phyloP scores from a whole-genome alignment of 1,284 basidiomycete species.

The Marasmius oreades region DNA sequence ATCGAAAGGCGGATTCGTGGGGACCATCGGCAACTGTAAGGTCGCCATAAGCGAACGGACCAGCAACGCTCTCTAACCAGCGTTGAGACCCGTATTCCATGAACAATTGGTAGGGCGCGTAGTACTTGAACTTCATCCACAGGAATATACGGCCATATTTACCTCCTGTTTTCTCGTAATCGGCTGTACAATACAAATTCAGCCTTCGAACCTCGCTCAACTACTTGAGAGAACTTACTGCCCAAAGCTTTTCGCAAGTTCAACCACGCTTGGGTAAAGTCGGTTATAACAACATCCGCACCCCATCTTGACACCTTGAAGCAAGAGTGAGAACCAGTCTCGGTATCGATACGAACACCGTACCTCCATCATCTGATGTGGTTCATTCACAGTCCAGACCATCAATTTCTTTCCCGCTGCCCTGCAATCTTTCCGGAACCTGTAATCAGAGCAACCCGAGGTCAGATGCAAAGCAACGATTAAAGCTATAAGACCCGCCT shows the following conservation, averaged over 20 bases:
- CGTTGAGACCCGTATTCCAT: slow-evolving; percentile 25
- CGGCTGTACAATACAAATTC: slow-evolving; percentile 35
- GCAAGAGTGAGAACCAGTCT: background rate
- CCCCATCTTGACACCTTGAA: slow-evolving; percentile 86
- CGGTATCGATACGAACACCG: slow-evolving; percentile 9
- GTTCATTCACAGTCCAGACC: slow-evolving; percentile 97
- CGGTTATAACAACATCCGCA: slow-evolving; percentile 87
- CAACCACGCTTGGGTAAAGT: slow-evolving; percentile 77
- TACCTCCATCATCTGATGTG: slow-evolving; percentile 92
- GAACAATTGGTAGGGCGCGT: slow-evolving; percentile 43
- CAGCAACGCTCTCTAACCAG: slow-evolving; percentile 48
- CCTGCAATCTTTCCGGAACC: slow-evolving; percentile 80
- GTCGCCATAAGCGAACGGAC: slow-evolving; percentile 40
- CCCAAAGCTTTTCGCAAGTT: slow-evolving; percentile 65
- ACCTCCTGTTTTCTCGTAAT: slow-evolving; percentile 62
- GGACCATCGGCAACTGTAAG: background rate
- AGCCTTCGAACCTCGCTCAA: slow-evolving; percentile 1
- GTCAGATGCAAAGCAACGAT: background rate
- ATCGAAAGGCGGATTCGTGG: background rate
- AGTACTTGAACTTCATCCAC: slow-evolving; percentile 68
- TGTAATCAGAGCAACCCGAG: slow-evolving; percentile 22
- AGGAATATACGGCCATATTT: slow-evolving; percentile 68
- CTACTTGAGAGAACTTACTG: slow-evolving; percentile 38
- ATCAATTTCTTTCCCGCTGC: slow-evolving; percentile 81
- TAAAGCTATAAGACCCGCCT: slow-evolving; percentile 41